These are phyloP conservation scores for Lyophyllum semitale DNA, from an alignment of 768 basidiomycete species.

Conservation along the genomic window DNA sequence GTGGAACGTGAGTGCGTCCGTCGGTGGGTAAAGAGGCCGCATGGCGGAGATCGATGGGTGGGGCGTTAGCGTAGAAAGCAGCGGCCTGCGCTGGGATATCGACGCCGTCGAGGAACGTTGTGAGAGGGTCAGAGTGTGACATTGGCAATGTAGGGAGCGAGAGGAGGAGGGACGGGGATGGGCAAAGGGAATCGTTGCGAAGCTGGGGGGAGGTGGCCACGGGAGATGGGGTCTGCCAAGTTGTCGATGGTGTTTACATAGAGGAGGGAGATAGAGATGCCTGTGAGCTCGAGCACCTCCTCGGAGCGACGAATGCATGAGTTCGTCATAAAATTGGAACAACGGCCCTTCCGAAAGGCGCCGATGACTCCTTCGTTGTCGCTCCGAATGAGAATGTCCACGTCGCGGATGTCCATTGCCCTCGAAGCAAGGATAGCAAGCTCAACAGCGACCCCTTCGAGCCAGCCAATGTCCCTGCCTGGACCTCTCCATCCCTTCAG, in stretches of 20 bases:
- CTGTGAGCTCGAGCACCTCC: background rate
- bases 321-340: background rate
- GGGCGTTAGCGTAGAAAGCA: background rate
- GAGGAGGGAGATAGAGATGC: constrained; percentile 11
- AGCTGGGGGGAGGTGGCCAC: too few species aligned
- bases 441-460: too few species aligned
- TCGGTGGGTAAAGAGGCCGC: background rate
- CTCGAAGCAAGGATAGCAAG: too few species aligned
- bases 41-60: background rate
- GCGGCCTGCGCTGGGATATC: too few species aligned
- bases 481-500: too few species aligned
- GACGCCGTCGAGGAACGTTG: too few species aligned
- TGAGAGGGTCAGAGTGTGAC: too few species aligned
- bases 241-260: constrained; percentile 28
- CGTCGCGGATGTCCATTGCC: background rate
- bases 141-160: constrained; percentile 9
- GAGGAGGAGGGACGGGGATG: constrained; percentile 24
- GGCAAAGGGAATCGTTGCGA: too few species aligned
- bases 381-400: background rate
- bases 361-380: background rate
- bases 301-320: background rate
- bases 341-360: background rate
- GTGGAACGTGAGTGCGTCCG: background rate
- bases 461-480: too few species aligned
- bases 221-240: too few species aligned